Conservation (phyloP, 768 basidiomycete species). For the Dacryopinax spathularia region DNA sequence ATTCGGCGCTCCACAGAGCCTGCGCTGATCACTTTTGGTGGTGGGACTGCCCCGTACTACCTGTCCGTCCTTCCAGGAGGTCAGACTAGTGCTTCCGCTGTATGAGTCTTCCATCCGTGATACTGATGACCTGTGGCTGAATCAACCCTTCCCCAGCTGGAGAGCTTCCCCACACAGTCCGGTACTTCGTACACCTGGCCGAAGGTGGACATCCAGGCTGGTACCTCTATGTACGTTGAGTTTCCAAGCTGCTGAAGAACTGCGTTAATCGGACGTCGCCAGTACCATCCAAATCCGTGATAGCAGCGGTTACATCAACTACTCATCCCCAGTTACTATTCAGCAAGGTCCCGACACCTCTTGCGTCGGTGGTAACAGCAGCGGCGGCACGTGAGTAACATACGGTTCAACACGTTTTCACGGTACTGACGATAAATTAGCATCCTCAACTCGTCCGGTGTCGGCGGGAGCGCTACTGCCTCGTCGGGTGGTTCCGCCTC, state of each 20-base stretch:
- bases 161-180: not conserved
- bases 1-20: slow-evolving; percentile 1
- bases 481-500: not conserved
- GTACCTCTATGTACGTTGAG: not conserved
- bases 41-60: not conserved
- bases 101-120: not conserved
- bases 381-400: not conserved
- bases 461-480: not conserved
- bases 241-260: not conserved
- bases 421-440: too few relatives aligned
- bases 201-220: not conserved
- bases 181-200: not conserved
- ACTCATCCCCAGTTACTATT: not conserved
- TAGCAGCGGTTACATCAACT: not conserved
- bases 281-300: not conserved
- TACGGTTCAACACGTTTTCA: too few relatives aligned
- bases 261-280: not conserved
- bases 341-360: not conserved
- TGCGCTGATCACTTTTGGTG: not conserved
- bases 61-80: not conserved
- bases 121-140: not conserved
- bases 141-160: not conserved
- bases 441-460: too few relatives aligned
- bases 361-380: not conserved
- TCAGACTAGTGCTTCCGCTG: not conserved